Base-by-base conservation (phyloP, 805 yeast species). In the Sporopachydermia quercuum region DNA sequence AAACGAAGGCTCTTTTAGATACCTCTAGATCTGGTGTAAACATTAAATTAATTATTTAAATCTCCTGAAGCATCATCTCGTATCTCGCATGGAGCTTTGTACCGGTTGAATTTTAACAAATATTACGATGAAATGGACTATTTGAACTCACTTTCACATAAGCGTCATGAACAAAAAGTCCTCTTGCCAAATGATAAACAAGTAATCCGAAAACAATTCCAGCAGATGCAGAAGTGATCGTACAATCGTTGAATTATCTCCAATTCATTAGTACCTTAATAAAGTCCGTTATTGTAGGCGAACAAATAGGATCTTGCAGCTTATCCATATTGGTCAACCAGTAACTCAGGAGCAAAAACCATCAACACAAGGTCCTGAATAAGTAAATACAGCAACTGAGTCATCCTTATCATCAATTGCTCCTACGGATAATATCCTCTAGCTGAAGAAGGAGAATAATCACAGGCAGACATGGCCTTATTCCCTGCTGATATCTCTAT, bases 311-410 rank as follows among this genome's bases (percentile, higher is more conserved):
- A n/a, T n/a, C n/a, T n/a, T n/a, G n/a, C n/a, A n/a, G n/a, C n/a
- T n/a, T n/a, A n/a, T n/a, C n/a, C n/a, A n/a, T n/a, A n/a, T n/a
- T n/a, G n/a, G n/a, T n/a, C n/a, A n/a, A n/a, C n/a, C 61, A 34
- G 60, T 59, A 17, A 63, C 65, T 4, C 76, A 76, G n/a, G 69
- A 63, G 0, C 74, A 62, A 45, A 64, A 68, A 11, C 70, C 48
- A 42, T 71, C 74, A 16, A 71, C 72, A 48, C 76, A 70, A n/a
- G 58, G 53, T 4, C 76, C 76, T 62, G 62, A 66, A 52, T 70
- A 70, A 16, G 66, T 56, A 46, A 65, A 64, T 35, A 47, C 42
- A 4, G 68, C 58, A 40, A 56, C 49, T 17, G 48, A 50, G 44
- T 64, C 65, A 16, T 51, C 53, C 16, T 44, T 42, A 23, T 55